phyloP scores from a whole-genome alignment of 176 grass and related monocot genomes.

The barley (Hordeum vulgare) region MorexV3_pseudomolecules_assembly NC_058524.1:436482904-436483403 shows the following conservation, averaged over 20 bases:
- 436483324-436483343: neutral
- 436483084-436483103: neutral
- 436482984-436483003: slow-evolving; percentile 32
- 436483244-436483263: neutral
- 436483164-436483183: neutral
- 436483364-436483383: too few species aligned
- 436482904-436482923: slow-evolving; percentile 26
- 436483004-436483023: slow-evolving; percentile 17
- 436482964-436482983: slow-evolving; percentile 29
- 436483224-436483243: slow-evolving; percentile 3
- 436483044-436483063: slow-evolving; percentile 26
- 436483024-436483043: slow-evolving; percentile 27
- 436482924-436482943: slow-evolving; percentile 20
- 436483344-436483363: neutral
- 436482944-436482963: slow-evolving; percentile 31
- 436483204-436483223: neutral
- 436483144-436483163: neutral
- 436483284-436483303: slow-evolving; percentile 6
- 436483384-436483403: neutral
- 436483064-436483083: slow-evolving; percentile 17
- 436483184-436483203: neutral
- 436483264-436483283: slow-evolving; percentile 1
- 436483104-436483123: slow-evolving; percentile 1
- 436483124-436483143: neutral
- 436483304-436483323: neutral